Evolutionary conservation across 768 basidiomycete species (phyloP).

Genomic region (Kwoniella sp.): DNA sequence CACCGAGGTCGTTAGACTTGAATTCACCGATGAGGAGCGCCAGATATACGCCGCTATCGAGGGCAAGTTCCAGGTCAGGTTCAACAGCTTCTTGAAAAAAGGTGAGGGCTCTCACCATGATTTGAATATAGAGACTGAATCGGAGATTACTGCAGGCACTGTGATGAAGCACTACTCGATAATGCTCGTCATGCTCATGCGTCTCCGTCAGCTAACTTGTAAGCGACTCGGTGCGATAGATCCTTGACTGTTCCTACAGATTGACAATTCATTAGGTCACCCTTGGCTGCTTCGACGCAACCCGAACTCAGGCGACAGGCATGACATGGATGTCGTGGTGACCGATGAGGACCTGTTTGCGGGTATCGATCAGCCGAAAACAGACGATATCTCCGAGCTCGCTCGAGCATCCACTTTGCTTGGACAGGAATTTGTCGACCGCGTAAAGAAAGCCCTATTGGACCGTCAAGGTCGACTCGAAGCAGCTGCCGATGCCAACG

Average conservation of each 20-base stretch:
- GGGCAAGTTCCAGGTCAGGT: slow-evolving; percentile 55
- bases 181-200: slow-evolving; percentile 67
- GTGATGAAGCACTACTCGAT: slow-evolving; percentile 68
- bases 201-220: slow-evolving; percentile 65
- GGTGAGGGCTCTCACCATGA: slow-evolving; percentile 1
- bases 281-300: slow-evolving; percentile 64
- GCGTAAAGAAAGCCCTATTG: slow-evolving; percentile 24
- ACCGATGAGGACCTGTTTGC: slow-evolving; percentile 36
- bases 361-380: slow-evolving; percentile 13
- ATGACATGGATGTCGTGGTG: slow-evolving; percentile 55
- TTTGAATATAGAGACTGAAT: not conserved
- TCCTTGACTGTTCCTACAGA: not conserved
- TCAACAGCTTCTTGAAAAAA: slow-evolving; percentile 53
- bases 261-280: slow-evolving; percentile 53
- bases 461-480: slow-evolving; percentile 17
- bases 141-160: slow-evolving; percentile 51
- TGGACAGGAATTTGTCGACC: slow-evolving; percentile 31
- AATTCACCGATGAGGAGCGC: slow-evolving; percentile 20
- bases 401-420: slow-evolving; percentile 16
- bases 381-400: slow-evolving; percentile 19
- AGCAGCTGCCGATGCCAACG: slow-evolving; percentile 1
- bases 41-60: slow-evolving; percentile 20
- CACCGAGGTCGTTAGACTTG: slow-evolving; percentile 53
- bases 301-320: slow-evolving; percentile 45
- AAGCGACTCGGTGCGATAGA: not conserved